Base-by-base conservation (phyloP, 73 alveolate species). In the Paramecium bursaria region DNA sequence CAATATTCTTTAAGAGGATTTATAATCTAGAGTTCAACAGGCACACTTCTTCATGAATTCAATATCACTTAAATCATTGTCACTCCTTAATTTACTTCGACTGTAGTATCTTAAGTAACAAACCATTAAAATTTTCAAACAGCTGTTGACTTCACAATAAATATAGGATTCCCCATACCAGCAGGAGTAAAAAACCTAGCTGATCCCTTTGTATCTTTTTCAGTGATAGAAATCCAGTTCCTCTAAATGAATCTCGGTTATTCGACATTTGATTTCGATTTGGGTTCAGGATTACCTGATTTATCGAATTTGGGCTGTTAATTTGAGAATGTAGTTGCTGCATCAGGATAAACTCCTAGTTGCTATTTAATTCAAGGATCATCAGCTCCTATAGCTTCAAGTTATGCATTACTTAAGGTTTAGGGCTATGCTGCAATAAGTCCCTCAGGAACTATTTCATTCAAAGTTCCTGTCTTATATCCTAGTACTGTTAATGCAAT, bases 151-250 rank as follows among this genome's bases (percentile, higher is more conserved):
- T 33, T 79, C 4, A 14, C 29, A 22, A 46, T 79, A 25, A 30
- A 35, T 22, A 21, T 79, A 3, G 76, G 54, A 23, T 25, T 21
- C 11, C 35, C 73, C 19, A 25, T 54, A 14, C 57, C 89, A 17
- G 75, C 89, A 25, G 89, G 89, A 22, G 89, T 79, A 2, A 79
- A 79, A 23, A 79, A 48, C 54, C 46, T 79, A 29, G 31, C 27
- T 10, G 89, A 79, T 53, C 89, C 89, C 9, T 79, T 49, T 53
- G 55, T 73, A 13, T 44, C 75, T 4, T 79, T 52, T 52, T 48
- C 89, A 53, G 29, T 29, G 6, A 79, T 79, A 0, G 89, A 79
- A 53, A 73, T 79, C 10, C 19, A 23, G 27, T 42, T 67, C 9
- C 39, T 50, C 54, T 22, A 79, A 33, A 33, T 33, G 25, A 48